These are phyloP conservation scores for Taiwanofungus camphoratus DNA, from an alignment of 1,284 basidiomycete genomes.

Conservation along the genomic window DNA sequence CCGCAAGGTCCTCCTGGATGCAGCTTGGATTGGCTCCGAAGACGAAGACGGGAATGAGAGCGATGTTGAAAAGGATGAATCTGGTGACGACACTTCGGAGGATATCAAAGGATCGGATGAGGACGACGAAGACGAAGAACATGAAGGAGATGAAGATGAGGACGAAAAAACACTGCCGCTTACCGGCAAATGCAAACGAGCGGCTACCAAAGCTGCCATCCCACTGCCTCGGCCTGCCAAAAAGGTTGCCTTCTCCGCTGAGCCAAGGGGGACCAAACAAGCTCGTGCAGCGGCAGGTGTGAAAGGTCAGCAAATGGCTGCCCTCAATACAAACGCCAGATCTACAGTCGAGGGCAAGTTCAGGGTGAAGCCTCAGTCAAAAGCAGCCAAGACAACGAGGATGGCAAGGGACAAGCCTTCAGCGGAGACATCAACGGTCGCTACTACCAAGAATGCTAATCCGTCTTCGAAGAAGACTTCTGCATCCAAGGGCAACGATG, in stretches of 20 bases:
- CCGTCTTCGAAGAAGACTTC: constrained; percentile 22
- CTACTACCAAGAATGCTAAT: constrained; percentile 22
- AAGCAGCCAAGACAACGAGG: constrained; percentile 6
- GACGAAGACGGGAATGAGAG: constrained; percentile 26
- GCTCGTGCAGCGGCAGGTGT: constrained; percentile 25
- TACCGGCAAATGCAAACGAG: constrained; percentile 45
- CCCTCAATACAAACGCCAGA: constrained; percentile 12
- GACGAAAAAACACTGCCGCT: constrained; percentile 23
- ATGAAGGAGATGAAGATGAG: constrained; percentile 21
- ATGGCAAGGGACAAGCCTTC: constrained; percentile 1
- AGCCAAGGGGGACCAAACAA: constrained; percentile 30
- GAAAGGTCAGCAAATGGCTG: constrained; percentile 11
- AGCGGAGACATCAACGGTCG: constrained; percentile 3
- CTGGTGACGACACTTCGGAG: constrained; percentile 31
- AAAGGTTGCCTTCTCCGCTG: constrained; percentile 41
- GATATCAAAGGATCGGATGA: constrained; percentile 20
- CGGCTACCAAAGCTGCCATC: constrained; percentile 19
- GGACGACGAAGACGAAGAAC: constrained; percentile 18
- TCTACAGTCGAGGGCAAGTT: constrained; percentile 11
- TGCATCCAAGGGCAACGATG: constrained; percentile 18
- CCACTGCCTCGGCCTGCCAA: constrained; percentile 35
- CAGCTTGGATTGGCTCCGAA: constrained; percentile 39
- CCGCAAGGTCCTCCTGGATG: constrained; percentile 51
- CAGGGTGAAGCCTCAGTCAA: background rate
- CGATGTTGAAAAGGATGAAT: constrained; percentile 25